phyloP scores from a whole-genome alignment of 805 yeast species.

The Grigorovia transvaalensis region DNA sequence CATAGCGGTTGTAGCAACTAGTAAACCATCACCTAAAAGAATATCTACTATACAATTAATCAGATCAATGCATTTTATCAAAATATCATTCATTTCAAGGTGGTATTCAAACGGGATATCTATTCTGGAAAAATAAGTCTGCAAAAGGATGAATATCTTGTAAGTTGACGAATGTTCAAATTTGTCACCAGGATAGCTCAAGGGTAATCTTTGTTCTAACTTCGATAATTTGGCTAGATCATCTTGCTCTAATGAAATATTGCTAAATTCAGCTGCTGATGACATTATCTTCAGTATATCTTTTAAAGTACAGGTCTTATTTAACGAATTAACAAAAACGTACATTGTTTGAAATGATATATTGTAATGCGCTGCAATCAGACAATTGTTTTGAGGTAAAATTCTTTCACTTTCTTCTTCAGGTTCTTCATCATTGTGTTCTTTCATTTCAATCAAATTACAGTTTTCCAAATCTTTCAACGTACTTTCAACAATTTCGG shows the following conservation, averaged over 20 bases:
- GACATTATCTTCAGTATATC: slow-evolving; percentile 56
- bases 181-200: slow-evolving; percentile 34
- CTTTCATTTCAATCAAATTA: slow-evolving; percentile 50
- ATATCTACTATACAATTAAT: slow-evolving; percentile 64
- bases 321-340: slow-evolving; percentile 41
- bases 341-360: slow-evolving; percentile 60
- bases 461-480: slow-evolving; percentile 52
- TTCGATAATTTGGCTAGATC: slow-evolving; percentile 42
- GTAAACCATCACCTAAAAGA: slow-evolving; percentile 66
- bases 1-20: slow-evolving; percentile 74
- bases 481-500: slow-evolving; percentile 70
- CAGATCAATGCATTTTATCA: slow-evolving; percentile 40
- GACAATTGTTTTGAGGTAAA: slow-evolving; percentile 55
- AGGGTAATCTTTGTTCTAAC: slow-evolving; percentile 52
- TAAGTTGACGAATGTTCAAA: slow-evolving; percentile 41
- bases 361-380: slow-evolving; percentile 66
- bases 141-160: slow-evolving; percentile 67
- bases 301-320: slow-evolving; percentile 45
- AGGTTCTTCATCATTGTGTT: slow-evolving; percentile 15
- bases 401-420: slow-evolving; percentile 29
- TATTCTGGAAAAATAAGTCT: slow-evolving; percentile 69
- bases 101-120: slow-evolving; percentile 50
- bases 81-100: slow-evolving; percentile 44
- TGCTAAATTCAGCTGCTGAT: slow-evolving; percentile 65
- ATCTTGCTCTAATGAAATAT: slow-evolving; percentile 47